phyloP scores from a whole-genome alignment of 345 rosid genomes.

The Syzygium aromaticum region DNA sequence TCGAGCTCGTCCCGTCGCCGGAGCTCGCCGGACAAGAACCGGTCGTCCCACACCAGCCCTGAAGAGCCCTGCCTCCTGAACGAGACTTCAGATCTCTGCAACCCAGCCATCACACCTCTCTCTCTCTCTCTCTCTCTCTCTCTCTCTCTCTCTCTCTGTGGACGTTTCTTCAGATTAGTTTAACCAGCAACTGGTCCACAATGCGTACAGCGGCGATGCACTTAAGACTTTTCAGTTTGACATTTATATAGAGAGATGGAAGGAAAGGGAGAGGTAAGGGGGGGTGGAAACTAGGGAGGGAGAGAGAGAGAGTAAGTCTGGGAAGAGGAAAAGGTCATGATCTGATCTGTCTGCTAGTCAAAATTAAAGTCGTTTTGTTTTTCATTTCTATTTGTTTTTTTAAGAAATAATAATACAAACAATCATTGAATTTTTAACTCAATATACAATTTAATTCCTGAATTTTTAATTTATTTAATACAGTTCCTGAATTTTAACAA shows the following conservation, averaged over 20 bases:
- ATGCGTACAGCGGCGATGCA: not conserved
- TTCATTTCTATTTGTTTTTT: not conserved
- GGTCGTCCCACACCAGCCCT: constrained; percentile 81
- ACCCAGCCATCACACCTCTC: constrained; percentile 47
- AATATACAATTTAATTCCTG: too few relatives aligned
- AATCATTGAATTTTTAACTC: too few relatives aligned
- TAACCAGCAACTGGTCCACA: not conserved
- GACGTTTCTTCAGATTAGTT: not conserved
- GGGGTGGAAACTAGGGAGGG: not conserved
- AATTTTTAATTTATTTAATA: too few relatives aligned
- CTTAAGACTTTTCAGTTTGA: not conserved
- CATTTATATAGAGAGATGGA: not conserved
- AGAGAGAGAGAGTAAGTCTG: not conserved
- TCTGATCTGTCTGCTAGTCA: not conserved
- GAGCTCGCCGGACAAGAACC: constrained; percentile 42
- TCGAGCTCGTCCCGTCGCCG: constrained; percentile 11
- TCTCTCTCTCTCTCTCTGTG: not conserved
- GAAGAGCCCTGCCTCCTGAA: constrained; percentile 92
- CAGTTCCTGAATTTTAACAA: too few relatives aligned
- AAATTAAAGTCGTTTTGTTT: not conserved
- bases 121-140: not conserved
- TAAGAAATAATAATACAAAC: too few relatives aligned
- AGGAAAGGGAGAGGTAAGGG: accelerated
- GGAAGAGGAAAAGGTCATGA: not conserved
- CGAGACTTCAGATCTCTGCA: constrained; percentile 83